Evolutionary conservation across 345 rosid genomes (phyloP).

Genomic region (Murraya paniculata): DNA sequence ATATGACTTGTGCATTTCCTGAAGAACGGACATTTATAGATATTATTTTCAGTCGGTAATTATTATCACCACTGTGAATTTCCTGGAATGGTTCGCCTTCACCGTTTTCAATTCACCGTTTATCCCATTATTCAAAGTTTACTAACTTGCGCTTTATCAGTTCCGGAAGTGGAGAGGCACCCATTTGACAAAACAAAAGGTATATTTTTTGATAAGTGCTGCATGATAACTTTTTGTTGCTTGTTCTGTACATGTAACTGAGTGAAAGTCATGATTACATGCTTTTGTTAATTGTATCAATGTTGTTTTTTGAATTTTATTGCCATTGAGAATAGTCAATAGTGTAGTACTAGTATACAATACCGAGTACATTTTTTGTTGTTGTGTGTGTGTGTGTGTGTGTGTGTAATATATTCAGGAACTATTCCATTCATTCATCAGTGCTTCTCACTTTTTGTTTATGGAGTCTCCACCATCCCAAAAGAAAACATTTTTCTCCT

Average conservation of each 20-base stretch:
- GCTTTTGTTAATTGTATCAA: neutral
- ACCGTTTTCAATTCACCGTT: neutral
- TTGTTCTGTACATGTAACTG: neutral
- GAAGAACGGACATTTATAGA: too few species aligned
- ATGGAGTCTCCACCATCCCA: conserved; percentile 48
- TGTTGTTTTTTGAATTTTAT: neutral
- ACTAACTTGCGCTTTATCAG: conserved; percentile 7
- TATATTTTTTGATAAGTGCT: neutral
- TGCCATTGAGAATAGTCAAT: too few species aligned
- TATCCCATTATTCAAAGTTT: conserved; percentile 1
- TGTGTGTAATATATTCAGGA: too few species aligned
- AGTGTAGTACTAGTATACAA: too few species aligned
- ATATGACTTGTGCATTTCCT: neutral
- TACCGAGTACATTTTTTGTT: too few species aligned
- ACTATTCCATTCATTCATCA: conserved; percentile 24
- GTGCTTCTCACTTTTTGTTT: conserved; percentile 27
- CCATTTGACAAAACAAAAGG: conserved; percentile 3
- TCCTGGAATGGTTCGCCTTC: conserved; percentile 6
- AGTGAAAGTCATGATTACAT: conserved; percentile 18
- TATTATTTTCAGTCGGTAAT: neutral
- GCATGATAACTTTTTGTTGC: neutral
- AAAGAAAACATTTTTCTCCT: conserved; percentile 17
- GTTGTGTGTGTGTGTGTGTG: too few species aligned
- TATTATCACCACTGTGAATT: conserved; percentile 9
- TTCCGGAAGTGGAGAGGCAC: conserved; percentile 17